Evolutionary conservation across 805 yeast genomes (phyloP), one percentile per base, ranked within the genome.

Genomic region (Pichia cabralensis): DNA sequence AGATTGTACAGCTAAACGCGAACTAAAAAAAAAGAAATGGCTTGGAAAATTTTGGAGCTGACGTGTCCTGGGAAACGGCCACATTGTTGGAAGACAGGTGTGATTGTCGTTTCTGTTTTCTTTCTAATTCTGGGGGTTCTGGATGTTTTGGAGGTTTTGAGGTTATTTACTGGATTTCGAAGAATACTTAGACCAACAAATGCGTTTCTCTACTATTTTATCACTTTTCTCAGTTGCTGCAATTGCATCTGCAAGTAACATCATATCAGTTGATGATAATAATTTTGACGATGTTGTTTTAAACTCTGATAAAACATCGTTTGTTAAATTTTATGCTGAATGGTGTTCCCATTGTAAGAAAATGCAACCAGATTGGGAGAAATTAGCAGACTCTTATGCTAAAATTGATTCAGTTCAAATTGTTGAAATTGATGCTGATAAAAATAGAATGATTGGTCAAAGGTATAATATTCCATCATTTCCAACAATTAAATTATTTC

Each of bases 291-390:
- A 66, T 13, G 54, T 72, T 27, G 80, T 75, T 13, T 57, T 68
- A 35, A 69, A 74, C 30, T 69, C 80, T 6, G 76, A 71, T 22
- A 80, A 80, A 65, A 80, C 76, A 48, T 71, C 88, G 8, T 67
- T 85, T 42, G 83, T 84, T 43, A 81, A 84, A 61, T 78, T 75
- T 44, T 76, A 69, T 46, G 82, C 86, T 8, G 74, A 71, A 34
- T 78, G 86, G 86, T 78, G 86, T 53, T 60, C 74, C 24, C 84
- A 78, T 52, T 78, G 86, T 50, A 71, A 70, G 50, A 62, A 60
- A 24, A 50, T 78, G 47, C 64, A 61, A 51, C 84, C 84, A 6
- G 59, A 63, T 3, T 65, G 64, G 58, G 55, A 54, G 14, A 48
- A 43, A 20, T 40, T 54, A 20, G 47, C 55, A 5, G 37, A 42